Evolutionary conservation across 441 rosid genomes (phyloP).

Genomic region (Cnidoscolus chayamansa): DNA sequence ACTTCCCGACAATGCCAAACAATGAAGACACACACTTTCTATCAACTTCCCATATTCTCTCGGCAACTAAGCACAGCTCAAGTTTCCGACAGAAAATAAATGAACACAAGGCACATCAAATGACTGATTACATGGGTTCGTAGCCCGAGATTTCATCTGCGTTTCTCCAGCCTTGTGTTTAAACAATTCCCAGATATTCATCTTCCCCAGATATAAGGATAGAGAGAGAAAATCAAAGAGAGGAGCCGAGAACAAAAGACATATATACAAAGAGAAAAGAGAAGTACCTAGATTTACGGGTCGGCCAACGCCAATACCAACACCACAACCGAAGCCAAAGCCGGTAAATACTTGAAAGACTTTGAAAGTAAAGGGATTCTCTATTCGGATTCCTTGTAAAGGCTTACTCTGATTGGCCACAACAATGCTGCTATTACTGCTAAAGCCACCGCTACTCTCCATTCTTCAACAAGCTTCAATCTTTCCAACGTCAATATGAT

Average conservation of each 20-base stretch:
- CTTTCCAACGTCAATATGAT: neutral
- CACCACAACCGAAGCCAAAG: slow-evolving; percentile 88
- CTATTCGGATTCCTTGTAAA: slow-evolving; percentile 44
- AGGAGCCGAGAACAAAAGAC: neutral
- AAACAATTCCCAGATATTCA: slow-evolving; percentile 39
- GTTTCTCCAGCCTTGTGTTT: slow-evolving; percentile 20
- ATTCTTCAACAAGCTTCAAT: slow-evolving; percentile 29
- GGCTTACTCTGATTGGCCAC: slow-evolving; percentile 40
- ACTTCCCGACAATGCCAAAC: neutral
- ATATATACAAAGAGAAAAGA: slow-evolving; percentile 8
- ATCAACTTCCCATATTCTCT: neutral
- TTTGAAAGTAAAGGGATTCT: slow-evolving; percentile 83
- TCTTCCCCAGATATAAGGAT: slow-evolving; percentile 11
- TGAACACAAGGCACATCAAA: slow-evolving; percentile 8
- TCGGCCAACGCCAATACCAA: slow-evolving; percentile 80
- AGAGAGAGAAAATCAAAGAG: neutral
- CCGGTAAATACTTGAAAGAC: slow-evolving; percentile 89
- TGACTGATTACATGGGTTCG: slow-evolving; percentile 23
- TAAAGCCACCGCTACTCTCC: slow-evolving; percentile 26
- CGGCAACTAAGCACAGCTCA: neutral
- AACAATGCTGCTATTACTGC: slow-evolving; percentile 28
- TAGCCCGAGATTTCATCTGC: slow-evolving; percentile 22
- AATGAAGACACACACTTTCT: slow-evolving; percentile 4
- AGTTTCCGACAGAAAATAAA: slow-evolving; percentile 1
- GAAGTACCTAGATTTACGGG: slow-evolving; percentile 71